phyloP scores from a whole-genome alignment of 2,329 filamentous ascomycete species.

The Stemphylium beticola region DNA sequence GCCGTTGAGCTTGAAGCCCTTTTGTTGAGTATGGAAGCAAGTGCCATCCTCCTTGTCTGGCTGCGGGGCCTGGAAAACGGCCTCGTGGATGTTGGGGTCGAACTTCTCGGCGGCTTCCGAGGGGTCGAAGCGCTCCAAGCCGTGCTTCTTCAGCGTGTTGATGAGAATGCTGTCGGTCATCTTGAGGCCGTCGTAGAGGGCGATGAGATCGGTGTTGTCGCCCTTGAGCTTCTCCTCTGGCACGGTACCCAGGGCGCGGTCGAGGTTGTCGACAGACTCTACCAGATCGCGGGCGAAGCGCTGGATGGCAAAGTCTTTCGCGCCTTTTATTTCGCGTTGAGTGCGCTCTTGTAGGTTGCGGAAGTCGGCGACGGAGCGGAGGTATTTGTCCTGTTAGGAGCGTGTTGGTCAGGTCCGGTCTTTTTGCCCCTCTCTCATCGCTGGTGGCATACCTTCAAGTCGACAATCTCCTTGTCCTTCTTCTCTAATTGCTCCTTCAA shows the following conservation, averaged over 20 bases:
- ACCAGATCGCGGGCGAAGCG: slow-evolving; percentile 92
- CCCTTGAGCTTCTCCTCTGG: slow-evolving; percentile 73
- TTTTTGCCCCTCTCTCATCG: not conserved
- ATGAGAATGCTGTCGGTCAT: slow-evolving; percentile 94
- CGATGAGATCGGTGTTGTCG: slow-evolving; percentile 74
- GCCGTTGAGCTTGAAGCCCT: slow-evolving; percentile 94
- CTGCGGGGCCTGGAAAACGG: slow-evolving; percentile 90
- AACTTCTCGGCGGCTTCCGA: slow-evolving; percentile 77
- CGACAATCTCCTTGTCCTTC: slow-evolving; percentile 74
- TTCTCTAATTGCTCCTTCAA: slow-evolving; percentile 71
- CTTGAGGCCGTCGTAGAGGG: slow-evolving; percentile 86
- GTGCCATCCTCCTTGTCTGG: slow-evolving; percentile 87
- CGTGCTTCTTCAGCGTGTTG: slow-evolving; percentile 89
- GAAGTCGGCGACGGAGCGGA: slow-evolving; percentile 94
- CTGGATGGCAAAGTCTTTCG: slow-evolving; percentile 92
- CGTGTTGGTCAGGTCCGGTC: not conserved
- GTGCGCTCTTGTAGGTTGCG: slow-evolving; percentile 97
- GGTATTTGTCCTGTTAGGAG: slow-evolving; percentile 79
- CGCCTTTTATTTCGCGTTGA: slow-evolving; percentile 83
- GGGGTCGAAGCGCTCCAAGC: slow-evolving; percentile 87
- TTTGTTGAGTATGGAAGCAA: slow-evolving; percentile 91
- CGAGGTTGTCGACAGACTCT: slow-evolving; percentile 95
- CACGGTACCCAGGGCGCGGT: slow-evolving; percentile 85
- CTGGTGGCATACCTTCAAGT: slow-evolving; percentile 75
- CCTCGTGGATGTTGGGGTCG: slow-evolving; percentile 95